Evolutionary conservation across 1,284 basidiomycete genomes (phyloP), one percentile per base, ranked within the genome.

Genomic region (Boletus semigastroideus): DNA sequence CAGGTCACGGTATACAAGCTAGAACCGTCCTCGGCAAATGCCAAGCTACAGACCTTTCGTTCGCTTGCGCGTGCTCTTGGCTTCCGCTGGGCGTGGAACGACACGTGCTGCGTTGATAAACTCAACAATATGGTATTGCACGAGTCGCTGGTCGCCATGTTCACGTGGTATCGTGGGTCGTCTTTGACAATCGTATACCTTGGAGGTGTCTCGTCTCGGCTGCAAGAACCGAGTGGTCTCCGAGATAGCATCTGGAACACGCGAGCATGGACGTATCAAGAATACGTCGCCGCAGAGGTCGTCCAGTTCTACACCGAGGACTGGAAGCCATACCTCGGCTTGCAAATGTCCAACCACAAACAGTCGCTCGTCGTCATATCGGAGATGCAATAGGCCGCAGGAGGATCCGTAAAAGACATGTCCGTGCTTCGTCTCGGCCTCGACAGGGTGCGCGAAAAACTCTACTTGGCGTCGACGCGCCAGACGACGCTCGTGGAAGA

Each of bases 21-120:
- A 39, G 28, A 4, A 28, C 41, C 9, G 38, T 22, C 22, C 22
- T 22, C 22, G 22, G 3, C 33, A 5, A 4, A n/a, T 3, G 5
- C 3, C 12, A 58, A 56, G 34, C 38, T 58, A 7, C 30, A 30
- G 19, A 48, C 11, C 7, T 58, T 56, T 36, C 54, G 46, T 37
- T 2, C 16, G 8, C 27, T 14, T 11, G 46, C 25, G 2, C 39
- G 7, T 12, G 38, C 34, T 11, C 31, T 22, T 5, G 38, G 45
- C 3, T 37, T 49, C 5, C 14, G 12, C 1, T 51, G 45, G 38
- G 38, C 45, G 6, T 51, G 45, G 49, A 34, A n/a, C 8, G 49
- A 51, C n/a, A 45, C 43, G 4, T 45, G 31, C 4, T 45, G 31
- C 22, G 34, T 44, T 16, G n/a, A 34, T 11, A 48, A 49, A 25